phyloP scores from a whole-genome alignment of 2,329 filamentous ascomycete genomes.

The Cryphonectria parasitica region DNA sequence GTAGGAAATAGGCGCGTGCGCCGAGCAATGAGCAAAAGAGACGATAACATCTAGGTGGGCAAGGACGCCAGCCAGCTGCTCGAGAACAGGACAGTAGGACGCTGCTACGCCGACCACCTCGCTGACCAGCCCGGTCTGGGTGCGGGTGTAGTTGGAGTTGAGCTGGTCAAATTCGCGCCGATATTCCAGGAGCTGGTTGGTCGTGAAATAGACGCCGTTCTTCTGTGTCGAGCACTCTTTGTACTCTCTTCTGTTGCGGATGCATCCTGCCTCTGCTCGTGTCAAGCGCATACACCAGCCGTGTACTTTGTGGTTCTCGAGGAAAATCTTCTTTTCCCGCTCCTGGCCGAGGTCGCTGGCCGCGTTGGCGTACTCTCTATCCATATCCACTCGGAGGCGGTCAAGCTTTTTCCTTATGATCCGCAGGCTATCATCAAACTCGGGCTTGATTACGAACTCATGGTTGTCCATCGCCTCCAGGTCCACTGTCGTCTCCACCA shows the following conservation, averaged over 20 bases:
- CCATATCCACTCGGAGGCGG: constrained; percentile 79
- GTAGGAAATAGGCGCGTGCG: constrained; percentile 91
- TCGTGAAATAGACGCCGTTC: constrained; percentile 98
- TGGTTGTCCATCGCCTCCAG: constrained; percentile 94
- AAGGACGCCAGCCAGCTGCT: constrained; percentile 84
- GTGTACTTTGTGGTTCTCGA: constrained; percentile 94
- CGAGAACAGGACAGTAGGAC: constrained; percentile 91
- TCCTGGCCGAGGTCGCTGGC: constrained; percentile 86
- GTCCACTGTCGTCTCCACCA: constrained; percentile 98
- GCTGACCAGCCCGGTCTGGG: constrained; percentile 85
- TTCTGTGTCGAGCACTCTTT: constrained; percentile 98
- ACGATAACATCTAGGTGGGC: constrained; percentile 96
- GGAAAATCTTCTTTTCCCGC: constrained; percentile 96
- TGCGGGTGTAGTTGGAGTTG: constrained; percentile 92
- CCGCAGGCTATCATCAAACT: constrained; percentile 88
- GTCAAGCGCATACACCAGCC: constrained; percentile 97
- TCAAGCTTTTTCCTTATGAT: constrained; percentile 93
- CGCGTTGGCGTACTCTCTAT: constrained; percentile 76
- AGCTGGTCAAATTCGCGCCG: constrained; percentile 93
- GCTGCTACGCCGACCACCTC: constrained; percentile 93
- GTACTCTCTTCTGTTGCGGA: constrained; percentile 87
- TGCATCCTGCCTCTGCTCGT: constrained; percentile 86
- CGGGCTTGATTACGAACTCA: constrained; percentile 98
- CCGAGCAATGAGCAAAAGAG: constrained; percentile 87
- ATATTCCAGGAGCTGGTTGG: constrained; percentile 74